Percentiles rank a stretch among this genome's conserved stretches.
Conservation (phyloP, 371 early-diverging fungal species). For the Catenaria anguillulae region DNA sequence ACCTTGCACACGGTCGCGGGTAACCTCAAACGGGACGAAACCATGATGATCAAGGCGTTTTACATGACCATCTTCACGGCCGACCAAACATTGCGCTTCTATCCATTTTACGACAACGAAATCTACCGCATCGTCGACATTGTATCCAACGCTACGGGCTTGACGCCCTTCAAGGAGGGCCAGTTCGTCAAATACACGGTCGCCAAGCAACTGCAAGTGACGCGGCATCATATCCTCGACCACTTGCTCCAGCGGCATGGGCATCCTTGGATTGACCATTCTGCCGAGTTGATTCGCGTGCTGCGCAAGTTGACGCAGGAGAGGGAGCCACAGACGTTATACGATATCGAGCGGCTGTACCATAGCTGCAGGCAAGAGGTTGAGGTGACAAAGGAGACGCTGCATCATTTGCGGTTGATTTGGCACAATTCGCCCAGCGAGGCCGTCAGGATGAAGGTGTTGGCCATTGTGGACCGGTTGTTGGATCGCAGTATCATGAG, state of each 20-base stretch:
- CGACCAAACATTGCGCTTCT: conserved; percentile 19
- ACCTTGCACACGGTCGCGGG: conserved; percentile 2
- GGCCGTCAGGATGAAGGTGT: conserved; percentile 13
- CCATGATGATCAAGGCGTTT: neutral
- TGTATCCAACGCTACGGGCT: conserved; percentile 12
- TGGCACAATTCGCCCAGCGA: conserved; percentile 21
- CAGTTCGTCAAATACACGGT: conserved; percentile 15
- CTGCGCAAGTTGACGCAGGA: conserved; percentile 19
- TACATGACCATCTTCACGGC: conserved; percentile 6
- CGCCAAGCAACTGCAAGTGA: neutral
- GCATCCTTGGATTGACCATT: conserved; percentile 21
- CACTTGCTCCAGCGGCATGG: neutral
- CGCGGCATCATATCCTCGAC: neutral
- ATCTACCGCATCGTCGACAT: conserved; percentile 10
- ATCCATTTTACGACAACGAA: conserved; percentile 19
- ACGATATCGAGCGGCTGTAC: conserved; percentile 24
- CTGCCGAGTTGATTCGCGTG: conserved; percentile 13
- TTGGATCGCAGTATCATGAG: conserved; percentile 20
- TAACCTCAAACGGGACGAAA: neutral
- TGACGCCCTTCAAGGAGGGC: conserved; percentile 14
- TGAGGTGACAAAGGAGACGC: conserved; percentile 23
- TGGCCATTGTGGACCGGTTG: conserved; percentile 21
- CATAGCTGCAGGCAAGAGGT: conserved; percentile 21
- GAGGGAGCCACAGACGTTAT: conserved; percentile 14
- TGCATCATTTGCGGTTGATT: conserved; percentile 13